A percentile compares a stretch with the other conserved stretches of the same genome.
Conservation (phyloP, 352 stramenopile species). For the Aphanomyces cochlioides region DNA sequence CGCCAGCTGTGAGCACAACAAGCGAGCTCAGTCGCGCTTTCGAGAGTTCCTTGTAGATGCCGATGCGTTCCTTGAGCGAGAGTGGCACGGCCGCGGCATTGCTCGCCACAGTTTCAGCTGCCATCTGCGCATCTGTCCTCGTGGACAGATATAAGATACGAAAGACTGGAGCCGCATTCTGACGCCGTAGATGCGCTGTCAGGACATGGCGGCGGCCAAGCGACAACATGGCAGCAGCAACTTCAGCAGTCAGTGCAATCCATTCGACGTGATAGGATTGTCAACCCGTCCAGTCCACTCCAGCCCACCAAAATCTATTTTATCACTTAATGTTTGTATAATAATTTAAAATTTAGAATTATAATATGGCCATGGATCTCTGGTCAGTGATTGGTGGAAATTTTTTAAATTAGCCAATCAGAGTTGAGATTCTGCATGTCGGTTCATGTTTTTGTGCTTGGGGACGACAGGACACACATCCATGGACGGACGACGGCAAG, state of each 20-base stretch:
- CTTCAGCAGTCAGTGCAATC: constrained; percentile 25
- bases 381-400: background rate
- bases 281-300: background rate
- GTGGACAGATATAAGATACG: constrained; percentile 25
- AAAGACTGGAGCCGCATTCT: constrained; percentile 18
- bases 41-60: constrained; percentile 88
- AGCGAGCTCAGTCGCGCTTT: constrained; percentile 94
- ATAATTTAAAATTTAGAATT: constrained; percentile 4
- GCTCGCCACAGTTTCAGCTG: constrained; percentile 32
- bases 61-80: constrained; percentile 56
- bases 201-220: constrained; percentile 4
- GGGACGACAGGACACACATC: no score
- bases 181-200: constrained; percentile 16
- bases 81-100: constrained; percentile 36
- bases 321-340: background rate
- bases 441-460: no score
- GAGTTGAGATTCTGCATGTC: background rate
- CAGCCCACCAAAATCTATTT: background rate
- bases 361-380: background rate
- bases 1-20: constrained; percentile 94
- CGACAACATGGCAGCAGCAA: constrained; percentile 8
- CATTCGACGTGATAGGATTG: background rate
- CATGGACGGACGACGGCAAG: no score
- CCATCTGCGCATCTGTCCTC: constrained; percentile 25
- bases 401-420: background rate